A percentile compares a stretch with the other conserved stretches of the same genome.
Evolutionary conservation across 352 stramenopile genomes (phyloP).

Genomic region (Pythium aphanidermatum): DNA sequence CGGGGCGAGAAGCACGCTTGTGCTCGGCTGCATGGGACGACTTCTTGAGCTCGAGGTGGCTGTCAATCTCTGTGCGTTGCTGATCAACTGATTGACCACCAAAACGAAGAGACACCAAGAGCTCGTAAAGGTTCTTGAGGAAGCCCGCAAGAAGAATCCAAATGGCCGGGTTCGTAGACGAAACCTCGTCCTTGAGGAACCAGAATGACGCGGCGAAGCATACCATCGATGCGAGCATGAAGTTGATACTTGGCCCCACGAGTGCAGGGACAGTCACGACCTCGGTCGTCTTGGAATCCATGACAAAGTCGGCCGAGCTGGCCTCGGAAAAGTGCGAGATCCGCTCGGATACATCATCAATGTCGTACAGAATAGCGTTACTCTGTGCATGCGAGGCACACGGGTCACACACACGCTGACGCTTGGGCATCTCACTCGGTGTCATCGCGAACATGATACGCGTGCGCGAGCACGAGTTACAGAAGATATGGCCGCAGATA

Average conservation of each 20-base stretch:
- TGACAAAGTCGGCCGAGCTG: constrained; percentile 27
- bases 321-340: constrained; percentile 24
- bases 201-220: constrained; percentile 64
- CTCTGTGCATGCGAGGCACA: constrained; percentile 58
- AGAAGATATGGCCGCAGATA: constrained; percentile 81
- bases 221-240: constrained; percentile 52
- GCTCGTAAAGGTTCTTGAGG: constrained; percentile 65
- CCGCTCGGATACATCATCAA: constrained; percentile 28
- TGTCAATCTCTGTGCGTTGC: constrained; percentile 2
- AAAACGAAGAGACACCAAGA: constrained; percentile 29
- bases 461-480: constrained; percentile 68
- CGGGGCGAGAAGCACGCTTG: no score
- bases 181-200: constrained; percentile 78
- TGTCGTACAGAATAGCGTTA: constrained; percentile 57
- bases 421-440: constrained; percentile 52
- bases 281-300: constrained; percentile 20
- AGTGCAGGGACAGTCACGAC: constrained; percentile 6
- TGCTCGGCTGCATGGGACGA: constrained; percentile 7
- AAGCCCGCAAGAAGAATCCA: constrained; percentile 72
- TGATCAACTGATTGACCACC: constrained; percentile 15
- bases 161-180: constrained; percentile 58
- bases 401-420: constrained; percentile 68
- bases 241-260: constrained; percentile 31
- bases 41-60: constrained; percentile 16
- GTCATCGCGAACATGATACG: constrained; percentile 75